phyloP scores from a whole-genome alignment of 257 asterid genomes.

The Verbena officinalis region DNA sequence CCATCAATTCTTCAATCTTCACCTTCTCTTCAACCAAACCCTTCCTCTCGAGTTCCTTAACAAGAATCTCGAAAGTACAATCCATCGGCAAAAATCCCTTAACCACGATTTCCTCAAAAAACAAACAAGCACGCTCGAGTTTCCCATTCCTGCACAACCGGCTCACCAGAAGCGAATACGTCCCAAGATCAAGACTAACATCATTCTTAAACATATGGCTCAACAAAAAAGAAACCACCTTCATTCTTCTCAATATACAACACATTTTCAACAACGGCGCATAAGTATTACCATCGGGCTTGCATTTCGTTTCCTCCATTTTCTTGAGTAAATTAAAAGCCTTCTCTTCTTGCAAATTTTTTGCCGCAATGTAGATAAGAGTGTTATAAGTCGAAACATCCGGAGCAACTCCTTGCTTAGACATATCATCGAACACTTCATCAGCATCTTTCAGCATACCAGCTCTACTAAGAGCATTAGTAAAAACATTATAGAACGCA shows the following conservation, averaged over 20 bases:
- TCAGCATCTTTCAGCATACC: conserved; percentile 79
- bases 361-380: conserved; percentile 53
- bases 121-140: conserved; percentile 55
- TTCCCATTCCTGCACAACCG: conserved; percentile 61
- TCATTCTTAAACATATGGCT: conserved; percentile 78
- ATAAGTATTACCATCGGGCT: conserved; percentile 72
- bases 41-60: conserved; percentile 52
- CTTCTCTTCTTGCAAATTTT: conserved; percentile 68
- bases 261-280: conserved; percentile 85
- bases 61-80: conserved; percentile 45
- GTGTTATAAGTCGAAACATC: conserved; percentile 54
- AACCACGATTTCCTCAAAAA: conserved; percentile 66
- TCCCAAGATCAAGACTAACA: conserved; percentile 69
- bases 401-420: conserved; percentile 67
- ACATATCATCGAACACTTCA: conserved; percentile 77
- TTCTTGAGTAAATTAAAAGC: conserved; percentile 60
- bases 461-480: conserved; percentile 51
- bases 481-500: conserved; percentile 56
- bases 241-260: conserved; percentile 74
- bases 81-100: conserved; percentile 71
- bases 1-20: conserved; percentile 56
- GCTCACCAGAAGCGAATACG: conserved; percentile 59
- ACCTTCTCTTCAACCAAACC: conserved; percentile 53
- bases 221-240: conserved; percentile 75
- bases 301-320: conserved; percentile 67